Conservation (phyloP, 257 asterid species). For the Solanum neorickii region DNA sequence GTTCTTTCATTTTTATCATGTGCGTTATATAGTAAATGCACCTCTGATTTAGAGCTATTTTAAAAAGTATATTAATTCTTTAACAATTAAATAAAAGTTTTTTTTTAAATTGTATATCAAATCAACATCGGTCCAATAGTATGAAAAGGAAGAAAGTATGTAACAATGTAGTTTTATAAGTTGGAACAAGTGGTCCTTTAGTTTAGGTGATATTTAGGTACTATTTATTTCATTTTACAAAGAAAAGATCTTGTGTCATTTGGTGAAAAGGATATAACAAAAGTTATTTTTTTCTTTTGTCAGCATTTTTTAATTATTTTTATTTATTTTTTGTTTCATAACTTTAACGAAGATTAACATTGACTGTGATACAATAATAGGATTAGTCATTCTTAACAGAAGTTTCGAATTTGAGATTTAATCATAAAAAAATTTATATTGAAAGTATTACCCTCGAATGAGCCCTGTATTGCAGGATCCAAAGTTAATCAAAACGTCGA, state of each 20-base stretch:
- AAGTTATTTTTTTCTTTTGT: neutral
- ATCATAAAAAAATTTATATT: neutral
- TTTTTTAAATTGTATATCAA: neutral
- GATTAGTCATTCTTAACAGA: accelerated
- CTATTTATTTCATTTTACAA: neutral
- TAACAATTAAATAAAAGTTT: too few relatives aligned
- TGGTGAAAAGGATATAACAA: neutral
- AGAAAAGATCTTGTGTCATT: neutral
- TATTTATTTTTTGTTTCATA: neutral
- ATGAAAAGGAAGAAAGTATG: neutral
- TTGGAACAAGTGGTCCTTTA: neutral
- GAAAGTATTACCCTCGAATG: accelerated
- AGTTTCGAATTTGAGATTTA: accelerated
- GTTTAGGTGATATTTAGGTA: neutral
- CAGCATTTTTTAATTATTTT: neutral
- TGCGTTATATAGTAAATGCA: neutral
- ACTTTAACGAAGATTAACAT: neutral
- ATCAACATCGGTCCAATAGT: neutral
- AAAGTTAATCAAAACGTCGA: too few relatives aligned
- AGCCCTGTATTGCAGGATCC: accelerated
- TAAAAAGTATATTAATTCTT: too few relatives aligned
- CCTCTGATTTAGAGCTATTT: neutral
- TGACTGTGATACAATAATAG: neutral
- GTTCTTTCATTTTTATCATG: neutral
- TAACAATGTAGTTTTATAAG: neutral